Evolutionary conservation across 805 yeast genomes (phyloP).

Genomic region (Starmerella potacharoeniae): DNA sequence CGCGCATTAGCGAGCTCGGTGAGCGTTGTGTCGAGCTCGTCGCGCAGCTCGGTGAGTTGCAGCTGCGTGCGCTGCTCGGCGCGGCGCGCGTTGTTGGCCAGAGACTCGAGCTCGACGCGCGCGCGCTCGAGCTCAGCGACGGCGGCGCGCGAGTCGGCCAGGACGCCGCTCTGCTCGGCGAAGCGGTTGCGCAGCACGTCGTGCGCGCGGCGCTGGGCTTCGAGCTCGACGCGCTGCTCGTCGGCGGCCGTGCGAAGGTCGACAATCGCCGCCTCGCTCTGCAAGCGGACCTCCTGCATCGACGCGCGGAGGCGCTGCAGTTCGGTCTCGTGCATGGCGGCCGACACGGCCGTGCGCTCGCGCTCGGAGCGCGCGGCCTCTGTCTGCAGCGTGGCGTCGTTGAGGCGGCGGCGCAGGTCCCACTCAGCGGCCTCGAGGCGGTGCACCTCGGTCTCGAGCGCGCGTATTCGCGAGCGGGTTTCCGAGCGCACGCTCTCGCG

Average conservation of each 20-base stretch:
- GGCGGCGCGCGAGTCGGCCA: slow-evolving; percentile 9
- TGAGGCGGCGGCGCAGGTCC: slow-evolving; percentile 9
- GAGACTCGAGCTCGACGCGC: slow-evolving; percentile 5
- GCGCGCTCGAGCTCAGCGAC: slow-evolving; percentile 8
- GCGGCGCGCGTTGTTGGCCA: not conserved
- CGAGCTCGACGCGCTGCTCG: slow-evolving; percentile 2
- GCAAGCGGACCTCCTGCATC: not conserved
- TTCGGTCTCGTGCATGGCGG: not conserved
- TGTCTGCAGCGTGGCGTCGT: slow-evolving; percentile 2
- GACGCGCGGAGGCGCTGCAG: slow-evolving; percentile 4
- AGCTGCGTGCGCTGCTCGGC: slow-evolving; percentile 6
- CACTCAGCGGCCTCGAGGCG: slow-evolving; percentile 8
- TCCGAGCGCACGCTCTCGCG: not conserved
- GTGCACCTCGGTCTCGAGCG: slow-evolving; percentile 7
- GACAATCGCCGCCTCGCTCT: slow-evolving; percentile 7
- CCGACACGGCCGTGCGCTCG: slow-evolving; percentile 1
- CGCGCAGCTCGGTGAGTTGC: slow-evolving; percentile 11
- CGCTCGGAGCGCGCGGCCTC: slow-evolving; percentile 7
- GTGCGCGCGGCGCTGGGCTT: slow-evolving; percentile 6
- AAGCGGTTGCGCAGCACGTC: slow-evolving; percentile 8
- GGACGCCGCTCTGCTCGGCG: slow-evolving; percentile 2
- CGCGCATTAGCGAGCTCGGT: slow-evolving; percentile 20
- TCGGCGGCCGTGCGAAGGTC: slow-evolving; percentile 5
- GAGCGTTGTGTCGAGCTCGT: slow-evolving; percentile 9
- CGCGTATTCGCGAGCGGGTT: not conserved